Base-by-base conservation (phyloP, 371 early-diverging fungal genomes). In the Mortierella sp. region DNA sequence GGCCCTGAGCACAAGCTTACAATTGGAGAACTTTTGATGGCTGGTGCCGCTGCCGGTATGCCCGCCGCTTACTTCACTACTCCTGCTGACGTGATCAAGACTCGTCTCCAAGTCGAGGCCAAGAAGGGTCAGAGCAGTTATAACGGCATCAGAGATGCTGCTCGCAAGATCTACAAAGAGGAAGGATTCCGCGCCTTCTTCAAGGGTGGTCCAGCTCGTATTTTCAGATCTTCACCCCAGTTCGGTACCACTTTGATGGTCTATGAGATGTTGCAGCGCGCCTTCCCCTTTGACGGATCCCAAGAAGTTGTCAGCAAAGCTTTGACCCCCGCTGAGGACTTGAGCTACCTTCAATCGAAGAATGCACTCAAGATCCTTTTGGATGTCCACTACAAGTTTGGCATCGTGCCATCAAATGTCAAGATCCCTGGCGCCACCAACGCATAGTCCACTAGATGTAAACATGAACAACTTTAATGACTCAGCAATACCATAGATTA, bases 1-100 rank as follows among this genome's bases (percentile, higher is more conserved):
- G 93, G 94, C 3, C 90, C 90, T 54, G 88, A 95, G 52, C 94
- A 93, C 61, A 93, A 93, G 63, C 85, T 92, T 73, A 79, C 93
- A 11, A 90, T 94, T 26, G 72, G 88, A 5, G 98, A 98, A 72
- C 88, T 98, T 4, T 86, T 98, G 64, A 86, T 91, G 39, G 90
- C 98, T 39, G 99, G 99, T 85, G 98, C 98, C 14, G 86, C 95
- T 51, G 99, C 99, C 47, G 99, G 99, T 86, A 97, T 99, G 96
- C 98, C 98, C n/a, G 98, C 99, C 26, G 98, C 99, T 12, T 98
- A 98, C 86, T 91, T 98, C 59, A 96, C 97, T 47, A 98, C 99
- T 0, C 99, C 98, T 5, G 98, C 98, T 26, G 99, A 99, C 86
- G 99, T 99, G 16, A 97, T 99, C 89, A 99, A 99, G 89, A 99